phyloP scores from a whole-genome alignment of 2,329 filamentous ascomycete genomes.

The Colletotrichum sp. region DNA sequence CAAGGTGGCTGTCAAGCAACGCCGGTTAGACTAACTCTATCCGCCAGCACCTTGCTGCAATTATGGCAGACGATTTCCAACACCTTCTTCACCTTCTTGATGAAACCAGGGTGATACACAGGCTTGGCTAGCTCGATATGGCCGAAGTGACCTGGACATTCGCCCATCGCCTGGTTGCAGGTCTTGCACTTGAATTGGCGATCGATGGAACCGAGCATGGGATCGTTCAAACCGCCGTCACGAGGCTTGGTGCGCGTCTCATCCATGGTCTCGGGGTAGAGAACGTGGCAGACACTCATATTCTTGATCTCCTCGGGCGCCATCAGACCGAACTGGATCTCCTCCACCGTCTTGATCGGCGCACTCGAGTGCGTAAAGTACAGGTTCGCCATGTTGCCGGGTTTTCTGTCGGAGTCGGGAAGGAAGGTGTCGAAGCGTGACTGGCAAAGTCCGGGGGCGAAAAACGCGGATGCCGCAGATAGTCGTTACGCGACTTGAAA shows the following conservation, averaged over 20 bases:
- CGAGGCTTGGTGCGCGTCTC: constrained; percentile 91
- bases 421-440: background rate
- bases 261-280: constrained; percentile 99
- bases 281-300: constrained; percentile 95
- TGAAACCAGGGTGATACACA: constrained; percentile 93
- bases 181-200: constrained; percentile 95
- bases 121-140: constrained; percentile 98
- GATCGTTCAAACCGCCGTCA: constrained; percentile 92
- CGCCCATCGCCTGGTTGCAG: constrained; percentile 92
- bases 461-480: background rate
- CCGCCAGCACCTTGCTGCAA: constrained; percentile 95
- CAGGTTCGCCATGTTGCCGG: constrained; percentile 84
- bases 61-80: constrained; percentile 99
- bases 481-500: constrained; percentile 23
- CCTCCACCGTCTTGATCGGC: constrained; percentile 96
- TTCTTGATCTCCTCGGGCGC: constrained; percentile 99
- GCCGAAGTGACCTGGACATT: constrained; percentile 97
- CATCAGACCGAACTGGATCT: constrained; percentile 98
- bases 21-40: constrained; percentile 85
- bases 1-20: constrained; percentile 59
- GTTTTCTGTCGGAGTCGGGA: constrained; percentile 24
- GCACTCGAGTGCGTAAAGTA: constrained; percentile 91
- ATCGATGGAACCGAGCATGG: constrained; percentile 94
- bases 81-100: constrained; percentile 99
- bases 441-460: background rate